Evolutionary conservation across 306 rosid genomes (phyloP), one percentile per base, ranked within the genome.

Genomic region (Fragaria iinumae): DNA sequence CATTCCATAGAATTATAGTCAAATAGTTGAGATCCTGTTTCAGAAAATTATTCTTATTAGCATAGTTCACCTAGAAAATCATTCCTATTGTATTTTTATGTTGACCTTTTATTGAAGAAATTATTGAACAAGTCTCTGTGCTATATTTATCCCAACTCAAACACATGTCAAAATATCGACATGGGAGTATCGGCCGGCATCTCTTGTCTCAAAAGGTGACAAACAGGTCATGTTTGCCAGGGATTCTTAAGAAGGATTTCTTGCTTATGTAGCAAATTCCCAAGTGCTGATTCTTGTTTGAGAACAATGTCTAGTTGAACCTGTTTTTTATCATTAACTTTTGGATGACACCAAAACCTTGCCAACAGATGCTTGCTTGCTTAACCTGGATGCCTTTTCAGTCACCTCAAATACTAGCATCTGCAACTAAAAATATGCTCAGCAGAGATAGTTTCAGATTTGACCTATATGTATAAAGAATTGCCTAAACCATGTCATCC

Each of bases 321-420:
- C 17, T 64, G 67, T 64, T 25, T 64, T 34, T 64, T 18, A 4
- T 34, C 45, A 34, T 14, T 34, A 18, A 29, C 45, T 64, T 34
- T 5, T 62, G 41, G 67, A 62, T 13, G 9, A 60, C 32, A 11
- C 39, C 45, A 17, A 64, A 29, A 34, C 17, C 45, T 34, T 64
- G 23, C 6, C 2, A 16, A 34, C n/a, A 64, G 44, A 64, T 64
- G 69, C 45, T 64, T 34, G 17, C 34, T 25, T 59, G 38, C 20
- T 27, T 32, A 64, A 64, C 34, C 21, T 16, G 23, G 25, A 34
- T 64, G 69, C 69, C 23, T 34, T 64, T 64, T 64, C 69, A 6
- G 69, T 64, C 69, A 34, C 65, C 69, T 64, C 69, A 34, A 34
- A 14, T 23, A 64, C 23, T 34, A 16, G 44, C 45, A 64, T 64